phyloP scores from a whole-genome alignment of 495 filamentous ascomycete genomes.

The Patellaria atrata region DNA sequence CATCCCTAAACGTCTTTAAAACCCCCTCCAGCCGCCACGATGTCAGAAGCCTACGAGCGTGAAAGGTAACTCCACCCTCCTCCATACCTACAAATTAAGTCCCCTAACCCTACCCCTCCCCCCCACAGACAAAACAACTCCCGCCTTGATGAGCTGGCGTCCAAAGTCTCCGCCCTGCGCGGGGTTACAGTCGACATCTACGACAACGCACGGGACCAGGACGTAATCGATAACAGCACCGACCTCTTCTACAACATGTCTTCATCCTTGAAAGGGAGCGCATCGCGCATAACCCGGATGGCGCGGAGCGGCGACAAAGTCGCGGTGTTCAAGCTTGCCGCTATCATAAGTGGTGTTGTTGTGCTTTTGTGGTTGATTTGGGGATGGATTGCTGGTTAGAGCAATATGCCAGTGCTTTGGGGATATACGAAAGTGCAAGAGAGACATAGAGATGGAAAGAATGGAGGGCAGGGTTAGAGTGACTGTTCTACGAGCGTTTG shows the following conservation, averaged over 20 bases:
- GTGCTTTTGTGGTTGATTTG: conserved; percentile 54
- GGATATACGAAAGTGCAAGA: no score
- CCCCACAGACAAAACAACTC: conserved; percentile 73
- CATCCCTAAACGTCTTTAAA: no score
- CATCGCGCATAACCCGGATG: conserved; percentile 78
- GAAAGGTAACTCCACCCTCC: conserved; percentile 42
- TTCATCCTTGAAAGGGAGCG: conserved; percentile 66
- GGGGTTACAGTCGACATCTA: conserved; percentile 98
- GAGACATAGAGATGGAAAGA: no score
- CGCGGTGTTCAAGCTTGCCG: conserved; percentile 76
- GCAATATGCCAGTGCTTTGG: no score
- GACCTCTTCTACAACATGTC: conserved; percentile 54
- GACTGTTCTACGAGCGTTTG: no score
- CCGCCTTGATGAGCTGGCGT: conserved; percentile 77
- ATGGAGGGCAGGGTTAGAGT: no score
- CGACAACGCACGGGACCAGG: conserved; percentile 77
- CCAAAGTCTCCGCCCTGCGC: conserved; percentile 81
- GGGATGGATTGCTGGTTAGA: no score
- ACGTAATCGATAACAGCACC: conserved; percentile 65
- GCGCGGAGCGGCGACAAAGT: conserved; percentile 80
- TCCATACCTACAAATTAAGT: conserved; percentile 2
- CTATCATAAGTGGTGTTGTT: conserved; percentile 61
- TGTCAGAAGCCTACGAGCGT: conserved; percentile 93
- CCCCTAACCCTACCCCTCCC: not conserved
- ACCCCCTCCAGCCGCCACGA: conserved; percentile 28